Evolutionary conservation across 1,284 basidiomycete species (phyloP).

Genomic region (Puccinia coronata): DNA sequence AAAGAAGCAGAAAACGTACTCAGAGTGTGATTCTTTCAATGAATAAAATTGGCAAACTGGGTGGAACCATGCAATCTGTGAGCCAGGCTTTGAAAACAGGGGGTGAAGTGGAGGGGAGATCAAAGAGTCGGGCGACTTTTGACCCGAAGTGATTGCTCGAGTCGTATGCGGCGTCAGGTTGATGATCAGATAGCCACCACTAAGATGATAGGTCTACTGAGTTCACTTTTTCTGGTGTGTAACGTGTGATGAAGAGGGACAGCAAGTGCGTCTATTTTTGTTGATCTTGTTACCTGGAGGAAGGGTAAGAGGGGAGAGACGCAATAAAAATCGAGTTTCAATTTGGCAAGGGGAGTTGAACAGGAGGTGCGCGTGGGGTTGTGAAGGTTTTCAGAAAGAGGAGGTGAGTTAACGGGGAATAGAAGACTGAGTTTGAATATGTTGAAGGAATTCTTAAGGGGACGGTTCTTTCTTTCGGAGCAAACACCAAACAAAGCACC

Average conservation of each 20-base stretch:
- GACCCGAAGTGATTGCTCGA: not conserved
- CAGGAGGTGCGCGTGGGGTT: too few relatives aligned
- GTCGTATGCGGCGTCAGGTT: conserved; percentile 2
- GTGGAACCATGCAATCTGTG: conserved; percentile 1
- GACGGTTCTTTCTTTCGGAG: not conserved
- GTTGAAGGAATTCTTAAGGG: not conserved
- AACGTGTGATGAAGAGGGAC: not conserved
- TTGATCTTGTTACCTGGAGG: not conserved
- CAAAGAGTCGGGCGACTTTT: not conserved
- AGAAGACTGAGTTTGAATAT: not conserved
- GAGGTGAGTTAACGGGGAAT: not conserved
- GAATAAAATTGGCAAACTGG: conserved; percentile 21
- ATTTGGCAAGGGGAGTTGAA: too few relatives aligned
- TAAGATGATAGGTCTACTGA: not conserved
- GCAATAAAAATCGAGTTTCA: too few relatives aligned
- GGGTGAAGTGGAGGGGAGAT: not conserved
- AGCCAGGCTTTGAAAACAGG: not conserved
- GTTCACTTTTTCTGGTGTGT: not conserved
- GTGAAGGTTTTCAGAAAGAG: not conserved
- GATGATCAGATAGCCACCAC: not conserved
- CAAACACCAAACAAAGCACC: not conserved
- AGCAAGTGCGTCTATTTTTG: not conserved
- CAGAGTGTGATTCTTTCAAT: not conserved
- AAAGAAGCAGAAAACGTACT: not conserved
- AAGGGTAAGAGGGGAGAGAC: too few relatives aligned